phyloP scores from a whole-genome alignment of 306 rosid genomes.

The Prunus fruticosa region DNA sequence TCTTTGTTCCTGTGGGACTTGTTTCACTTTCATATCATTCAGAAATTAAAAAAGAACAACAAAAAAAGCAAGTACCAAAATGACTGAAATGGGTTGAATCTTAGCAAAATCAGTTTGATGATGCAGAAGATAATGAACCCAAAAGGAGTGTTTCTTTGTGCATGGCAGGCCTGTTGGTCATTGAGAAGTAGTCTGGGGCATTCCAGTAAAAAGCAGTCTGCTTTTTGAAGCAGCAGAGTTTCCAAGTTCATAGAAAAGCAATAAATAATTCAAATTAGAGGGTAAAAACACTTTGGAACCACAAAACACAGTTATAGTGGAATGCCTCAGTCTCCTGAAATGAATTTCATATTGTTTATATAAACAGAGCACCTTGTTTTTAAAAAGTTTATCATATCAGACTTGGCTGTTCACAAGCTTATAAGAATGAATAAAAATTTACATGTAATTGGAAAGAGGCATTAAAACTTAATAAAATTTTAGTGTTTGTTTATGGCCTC shows the following conservation, averaged over 20 bases:
- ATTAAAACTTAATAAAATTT: not conserved
- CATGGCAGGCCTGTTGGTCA: not conserved
- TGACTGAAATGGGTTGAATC: not conserved
- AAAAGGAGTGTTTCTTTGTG: not conserved
- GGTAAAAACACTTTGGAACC: not conserved
- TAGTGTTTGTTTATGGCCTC: not conserved
- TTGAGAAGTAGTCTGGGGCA: not conserved
- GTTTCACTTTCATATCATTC: not conserved
- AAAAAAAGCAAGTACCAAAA: not conserved
- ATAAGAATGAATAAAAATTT: not conserved
- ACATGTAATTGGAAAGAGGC: not conserved
- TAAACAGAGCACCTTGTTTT: not conserved
- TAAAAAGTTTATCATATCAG: not conserved
- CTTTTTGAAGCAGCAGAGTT: conserved; percentile 6
- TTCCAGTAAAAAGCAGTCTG: not conserved
- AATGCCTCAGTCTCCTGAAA: not conserved
- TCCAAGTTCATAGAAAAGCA: not conserved
- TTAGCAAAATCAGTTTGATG: not conserved
- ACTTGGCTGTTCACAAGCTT: not conserved
- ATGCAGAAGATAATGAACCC: not conserved
- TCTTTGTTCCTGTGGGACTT: not conserved
- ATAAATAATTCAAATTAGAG: not conserved
- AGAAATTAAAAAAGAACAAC: not conserved
- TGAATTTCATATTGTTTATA: not conserved
- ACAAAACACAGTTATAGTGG: not conserved